phyloP scores from a whole-genome alignment of 371 early-diverging fungal genomes.

The Lichtheimia ramosa region DNA sequence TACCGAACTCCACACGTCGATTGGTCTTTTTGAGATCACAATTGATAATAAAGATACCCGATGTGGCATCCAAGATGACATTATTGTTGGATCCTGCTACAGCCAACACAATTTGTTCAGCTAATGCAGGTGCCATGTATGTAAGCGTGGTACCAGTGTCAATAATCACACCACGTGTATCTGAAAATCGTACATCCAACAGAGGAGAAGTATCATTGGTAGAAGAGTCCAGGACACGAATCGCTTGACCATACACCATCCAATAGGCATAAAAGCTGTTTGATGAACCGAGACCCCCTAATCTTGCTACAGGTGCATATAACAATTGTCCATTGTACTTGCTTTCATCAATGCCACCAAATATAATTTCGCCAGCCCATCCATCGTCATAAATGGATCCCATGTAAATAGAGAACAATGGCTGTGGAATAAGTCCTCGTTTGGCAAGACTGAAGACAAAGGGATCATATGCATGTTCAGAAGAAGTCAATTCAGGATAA shows the following conservation, averaged over 20 bases:
- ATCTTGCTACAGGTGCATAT: slow-evolving; percentile 40
- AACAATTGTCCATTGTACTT: slow-evolving; percentile 54
- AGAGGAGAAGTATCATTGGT: background rate
- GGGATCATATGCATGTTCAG: slow-evolving; percentile 31
- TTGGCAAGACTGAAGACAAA: slow-evolving; percentile 38
- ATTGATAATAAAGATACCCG: slow-evolving; percentile 21
- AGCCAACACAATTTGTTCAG: slow-evolving; percentile 18
- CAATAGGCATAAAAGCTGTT: slow-evolving; percentile 28
- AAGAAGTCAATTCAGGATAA: slow-evolving; percentile 36
- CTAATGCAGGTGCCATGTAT: slow-evolving; percentile 32
- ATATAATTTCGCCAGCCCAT: slow-evolving; percentile 55
- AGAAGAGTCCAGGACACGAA: slow-evolving; percentile 17
- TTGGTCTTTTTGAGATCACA: slow-evolving; percentile 11
- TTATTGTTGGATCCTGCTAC: slow-evolving; percentile 19
- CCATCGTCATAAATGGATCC: slow-evolving; percentile 24
- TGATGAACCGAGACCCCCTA: background rate
- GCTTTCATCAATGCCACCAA: slow-evolving; percentile 60
- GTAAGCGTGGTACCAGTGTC: slow-evolving; percentile 53
- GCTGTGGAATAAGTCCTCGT: slow-evolving; percentile 29
- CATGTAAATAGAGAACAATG: slow-evolving; percentile 42
- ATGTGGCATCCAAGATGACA: slow-evolving; percentile 14
- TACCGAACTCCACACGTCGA: slow-evolving; percentile 4
- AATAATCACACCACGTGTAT: slow-evolving; percentile 28
- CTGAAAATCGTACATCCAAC: slow-evolving; percentile 3
- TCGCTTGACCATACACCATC: slow-evolving; percentile 47